Evolutionary conservation across 345 rosid genomes (phyloP).

Genomic region (Boechera stricta): DNA sequence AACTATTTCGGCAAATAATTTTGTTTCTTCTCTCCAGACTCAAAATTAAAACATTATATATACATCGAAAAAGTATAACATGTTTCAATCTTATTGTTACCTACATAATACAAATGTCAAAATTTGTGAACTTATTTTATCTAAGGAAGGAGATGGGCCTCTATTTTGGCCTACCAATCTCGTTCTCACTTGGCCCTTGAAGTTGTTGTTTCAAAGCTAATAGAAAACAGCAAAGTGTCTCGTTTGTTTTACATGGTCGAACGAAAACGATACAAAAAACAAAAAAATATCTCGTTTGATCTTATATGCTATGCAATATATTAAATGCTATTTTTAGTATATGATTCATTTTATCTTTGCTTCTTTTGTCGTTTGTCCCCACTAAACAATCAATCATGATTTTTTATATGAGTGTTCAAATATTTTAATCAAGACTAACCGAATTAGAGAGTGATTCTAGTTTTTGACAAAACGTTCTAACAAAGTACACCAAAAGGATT

Average conservation of each 20-base stretch:
- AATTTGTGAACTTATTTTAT: neutral
- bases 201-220: slow-evolving; percentile 37
- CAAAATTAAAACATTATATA: neutral
- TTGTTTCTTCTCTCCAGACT: slow-evolving; percentile 1
- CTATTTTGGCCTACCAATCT: slow-evolving; percentile 39
- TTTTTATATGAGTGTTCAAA: slow-evolving; percentile 11
- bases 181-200: slow-evolving; percentile 33
- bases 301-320: slow-evolving; percentile 24
- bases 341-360: slow-evolving; percentile 24
- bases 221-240: slow-evolving; percentile 42
- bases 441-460: neutral
- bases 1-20: neutral
- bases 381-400: slow-evolving; percentile 8
- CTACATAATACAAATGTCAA: slow-evolving; percentile 4
- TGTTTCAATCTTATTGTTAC: slow-evolving; percentile 1
- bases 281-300: slow-evolving; percentile 28
- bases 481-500: neutral
- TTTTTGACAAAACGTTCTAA: slow-evolving; percentile 1
- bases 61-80: slow-evolving; percentile 8
- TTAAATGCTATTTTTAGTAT: slow-evolving; percentile 11
- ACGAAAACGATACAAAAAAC: slow-evolving; percentile 39
- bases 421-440: slow-evolving; percentile 4
- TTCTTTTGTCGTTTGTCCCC: slow-evolving; percentile 37
- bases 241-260: slow-evolving; percentile 47
- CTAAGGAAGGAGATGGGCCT: slow-evolving; percentile 35